Percentiles rank a stretch among this genome's conserved stretches.
Conservation (phyloP, 306 rosid genomes). For the Malus fusca region DNA sequence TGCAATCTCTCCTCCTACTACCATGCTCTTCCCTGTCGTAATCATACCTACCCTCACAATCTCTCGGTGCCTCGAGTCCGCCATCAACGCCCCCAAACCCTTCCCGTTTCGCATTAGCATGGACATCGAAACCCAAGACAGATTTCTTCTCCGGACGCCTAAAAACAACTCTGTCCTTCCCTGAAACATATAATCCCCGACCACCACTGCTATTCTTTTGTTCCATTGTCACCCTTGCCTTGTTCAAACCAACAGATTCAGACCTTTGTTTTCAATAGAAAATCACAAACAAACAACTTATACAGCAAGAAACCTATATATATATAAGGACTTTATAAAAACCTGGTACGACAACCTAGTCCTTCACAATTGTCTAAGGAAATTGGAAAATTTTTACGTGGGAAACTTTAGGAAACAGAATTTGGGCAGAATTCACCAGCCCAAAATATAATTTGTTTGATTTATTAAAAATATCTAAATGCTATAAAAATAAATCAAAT, state of each 20-base stretch:
- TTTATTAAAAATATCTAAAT: too few relatives aligned
- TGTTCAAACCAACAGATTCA: background rate
- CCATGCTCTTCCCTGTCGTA: slow-evolving; percentile 30
- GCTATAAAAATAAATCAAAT: too few relatives aligned
- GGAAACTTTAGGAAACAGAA: background rate
- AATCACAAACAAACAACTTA: background rate
- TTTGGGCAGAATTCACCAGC: background rate
- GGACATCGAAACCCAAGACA: slow-evolving; percentile 58
- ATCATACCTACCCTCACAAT: background rate
- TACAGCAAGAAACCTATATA: background rate
- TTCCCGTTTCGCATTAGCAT: slow-evolving; percentile 58
- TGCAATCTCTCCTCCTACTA: slow-evolving; percentile 39
- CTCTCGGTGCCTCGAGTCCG: background rate
- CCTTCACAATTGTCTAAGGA: background rate
- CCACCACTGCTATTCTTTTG: slow-evolving; percentile 33
- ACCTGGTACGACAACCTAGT: background rate
- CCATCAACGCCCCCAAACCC: background rate
- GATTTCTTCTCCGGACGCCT: slow-evolving; percentile 61
- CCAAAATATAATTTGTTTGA: background rate
- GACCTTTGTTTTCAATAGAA: background rate
- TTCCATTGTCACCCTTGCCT: slow-evolving; percentile 30
- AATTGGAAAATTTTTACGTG: background rate
- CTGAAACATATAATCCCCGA: slow-evolving; percentile 63
- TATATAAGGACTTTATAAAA: too few relatives aligned
- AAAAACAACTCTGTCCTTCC: slow-evolving; percentile 57